Evolutionary conservation across 164 flowering plant species (phyloP).

Genomic region (Vitis riparia): DNA sequence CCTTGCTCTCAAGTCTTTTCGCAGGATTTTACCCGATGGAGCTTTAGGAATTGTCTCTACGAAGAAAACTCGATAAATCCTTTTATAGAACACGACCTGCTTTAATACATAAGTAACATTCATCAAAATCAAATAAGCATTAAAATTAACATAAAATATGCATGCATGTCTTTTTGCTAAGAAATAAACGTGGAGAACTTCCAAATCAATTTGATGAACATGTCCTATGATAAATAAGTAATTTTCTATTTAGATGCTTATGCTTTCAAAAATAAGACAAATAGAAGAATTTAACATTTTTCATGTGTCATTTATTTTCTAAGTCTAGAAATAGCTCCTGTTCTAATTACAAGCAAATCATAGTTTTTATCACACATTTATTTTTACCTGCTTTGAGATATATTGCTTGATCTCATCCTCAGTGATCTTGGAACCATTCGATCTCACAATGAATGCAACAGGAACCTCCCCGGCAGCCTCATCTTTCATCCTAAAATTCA

Average conservation of each 20-base stretch:
- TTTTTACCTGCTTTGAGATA: slow-evolving; percentile 72
- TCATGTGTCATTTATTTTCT: no score
- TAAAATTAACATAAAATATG: neutral
- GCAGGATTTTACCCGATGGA: slow-evolving; percentile 77
- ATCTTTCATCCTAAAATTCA: slow-evolving; percentile 65
- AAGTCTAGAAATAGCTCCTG: no score
- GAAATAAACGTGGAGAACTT: no score
- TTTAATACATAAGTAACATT: neutral
- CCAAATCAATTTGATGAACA: no score
- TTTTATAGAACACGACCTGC: slow-evolving; percentile 89
- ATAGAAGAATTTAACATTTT: no score
- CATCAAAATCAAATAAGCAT: neutral
- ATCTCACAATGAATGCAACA: slow-evolving; percentile 80
- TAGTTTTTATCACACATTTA: no score
- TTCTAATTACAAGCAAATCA: no score
- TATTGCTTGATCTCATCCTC: slow-evolving; percentile 86
- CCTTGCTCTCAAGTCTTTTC: slow-evolving; percentile 69
- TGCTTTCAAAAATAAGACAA: no score
- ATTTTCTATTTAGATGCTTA: no score
- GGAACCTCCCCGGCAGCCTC: slow-evolving; percentile 90
- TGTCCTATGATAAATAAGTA: no score
- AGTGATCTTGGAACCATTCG: slow-evolving; percentile 64
- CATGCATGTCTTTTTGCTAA: no score
- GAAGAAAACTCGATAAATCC: slow-evolving; percentile 63
- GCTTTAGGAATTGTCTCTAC: slow-evolving; percentile 64